Percentiles rank a stretch among this genome's conserved stretches.
Conservation (phyloP, 179 eudicot species). For the Vitellaria paradoxa region DNA sequence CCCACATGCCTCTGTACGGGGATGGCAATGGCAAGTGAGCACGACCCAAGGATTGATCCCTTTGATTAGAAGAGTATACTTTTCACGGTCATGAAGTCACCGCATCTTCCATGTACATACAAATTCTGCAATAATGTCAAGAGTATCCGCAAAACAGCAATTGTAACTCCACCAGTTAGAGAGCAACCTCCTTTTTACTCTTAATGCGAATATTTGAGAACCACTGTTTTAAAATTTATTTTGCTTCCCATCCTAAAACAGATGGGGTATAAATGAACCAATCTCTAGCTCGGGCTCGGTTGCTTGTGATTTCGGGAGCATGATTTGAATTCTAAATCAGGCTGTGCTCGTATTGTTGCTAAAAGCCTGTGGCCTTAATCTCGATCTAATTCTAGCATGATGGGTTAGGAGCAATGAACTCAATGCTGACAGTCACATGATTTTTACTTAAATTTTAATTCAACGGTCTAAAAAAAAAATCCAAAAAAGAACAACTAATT, state of each 20-base stretch:
- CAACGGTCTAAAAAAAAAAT: too few relatives aligned
- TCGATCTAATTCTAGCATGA: too few relatives aligned
- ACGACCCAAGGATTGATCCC: conserved; percentile 90
- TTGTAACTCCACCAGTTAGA: neutral
- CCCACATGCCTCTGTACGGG: conserved; percentile 99
- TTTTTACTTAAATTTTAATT: too few relatives aligned
- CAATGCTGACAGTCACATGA: too few relatives aligned
- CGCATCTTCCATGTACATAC: neutral
- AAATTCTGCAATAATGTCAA: neutral
- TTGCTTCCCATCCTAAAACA: neutral
- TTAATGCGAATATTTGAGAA: neutral
- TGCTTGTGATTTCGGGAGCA: too few relatives aligned
- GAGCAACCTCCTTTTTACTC: neutral
- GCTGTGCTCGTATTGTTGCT: too few relatives aligned
- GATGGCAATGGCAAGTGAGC: conserved; percentile 99
- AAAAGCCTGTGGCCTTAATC: too few relatives aligned
- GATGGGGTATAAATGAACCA: too few relatives aligned
- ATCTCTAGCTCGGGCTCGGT: too few relatives aligned
- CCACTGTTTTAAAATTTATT: neutral
- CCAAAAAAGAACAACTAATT: too few relatives aligned
- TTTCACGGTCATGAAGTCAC: neutral
- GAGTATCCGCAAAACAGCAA: neutral
- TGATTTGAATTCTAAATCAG: too few relatives aligned
- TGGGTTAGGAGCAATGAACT: too few relatives aligned
- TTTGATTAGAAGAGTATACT: conserved; percentile 48